Evolutionary conservation across 371 early-diverging fungal species (phyloP).

Genomic region (Synchytrium microbalum): DNA sequence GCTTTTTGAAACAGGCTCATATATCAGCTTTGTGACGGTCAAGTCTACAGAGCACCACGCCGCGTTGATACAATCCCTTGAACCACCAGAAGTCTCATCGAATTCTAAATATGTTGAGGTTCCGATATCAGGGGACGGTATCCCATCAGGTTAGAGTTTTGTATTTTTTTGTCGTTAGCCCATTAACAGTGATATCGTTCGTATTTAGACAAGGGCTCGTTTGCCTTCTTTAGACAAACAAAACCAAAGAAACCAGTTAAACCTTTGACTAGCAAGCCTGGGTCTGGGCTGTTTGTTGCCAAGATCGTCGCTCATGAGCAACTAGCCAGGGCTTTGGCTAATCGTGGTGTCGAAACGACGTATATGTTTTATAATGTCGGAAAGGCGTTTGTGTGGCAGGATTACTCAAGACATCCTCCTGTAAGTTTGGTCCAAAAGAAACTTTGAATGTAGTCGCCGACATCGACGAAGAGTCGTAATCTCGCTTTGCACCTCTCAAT

Average conservation of each 20-base stretch:
- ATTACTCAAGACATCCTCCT: conserved; percentile 56
- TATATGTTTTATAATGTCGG: conserved; percentile 82
- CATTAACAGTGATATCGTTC: too few species aligned
- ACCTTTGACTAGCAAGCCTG: not conserved
- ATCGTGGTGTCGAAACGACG: conserved; percentile 57
- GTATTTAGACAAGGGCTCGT: not conserved
- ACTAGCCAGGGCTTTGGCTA: conserved; percentile 66
- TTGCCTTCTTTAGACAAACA: not conserved
- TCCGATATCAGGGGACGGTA: not conserved
- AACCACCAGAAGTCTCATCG: not conserved
- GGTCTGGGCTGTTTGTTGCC: conserved; percentile 59
- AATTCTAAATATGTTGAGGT: not conserved
- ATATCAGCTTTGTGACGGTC: not conserved
- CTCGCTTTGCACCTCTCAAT: not conserved
- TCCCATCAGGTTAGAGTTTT: not conserved
- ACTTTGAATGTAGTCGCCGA: conserved; percentile 3
- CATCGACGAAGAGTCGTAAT: not conserved
- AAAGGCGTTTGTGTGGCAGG: conserved; percentile 68
- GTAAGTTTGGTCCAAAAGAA: conserved; percentile 22
- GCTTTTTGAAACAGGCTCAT: not conserved
- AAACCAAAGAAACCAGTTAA: not conserved
- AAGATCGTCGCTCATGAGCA: conserved; percentile 74
- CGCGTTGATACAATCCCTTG: not conserved
- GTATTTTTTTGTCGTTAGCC: not conserved
- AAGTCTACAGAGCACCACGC: not conserved